Evolutionary conservation across 2,329 filamentous ascomycete genomes (phyloP), one percentile per base, ranked within the genome.

Genomic region (Aspergillus sp.): DNA sequence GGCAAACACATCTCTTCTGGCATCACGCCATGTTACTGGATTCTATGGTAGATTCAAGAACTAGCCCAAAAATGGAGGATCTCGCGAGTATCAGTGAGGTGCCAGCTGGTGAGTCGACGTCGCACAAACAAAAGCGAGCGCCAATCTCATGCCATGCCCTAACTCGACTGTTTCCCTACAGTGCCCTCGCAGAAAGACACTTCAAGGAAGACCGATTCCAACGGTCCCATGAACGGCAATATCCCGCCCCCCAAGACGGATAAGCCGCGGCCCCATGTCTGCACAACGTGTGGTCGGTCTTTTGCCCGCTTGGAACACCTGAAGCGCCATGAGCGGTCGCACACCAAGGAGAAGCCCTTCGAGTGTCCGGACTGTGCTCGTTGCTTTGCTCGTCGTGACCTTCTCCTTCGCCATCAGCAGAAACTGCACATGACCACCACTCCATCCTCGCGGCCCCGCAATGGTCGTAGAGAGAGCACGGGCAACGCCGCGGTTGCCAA

Each of bases 271-370:
- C 93, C 93, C 54, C 93, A 98, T 70, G 83, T 94, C 50, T 98
- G 93, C 73, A 82, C 77, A 36, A 97, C 90, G 42, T 98, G 93
- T 68, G 81, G 83, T 60, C 83, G 93, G 55, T 94, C 88, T 30
- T 98, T 98, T 67, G 93, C 93, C 48, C 83, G 93, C 51, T 74
- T 98, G 58, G 93, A 98, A 72, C 93, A 98, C 67, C 74, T 98
- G 56, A 98, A 98, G 73, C 85, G 93, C 51, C 93, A 98, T 69
- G 93, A 97, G 72, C 82, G 93, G 52, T 95, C 89, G n/a, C 90
- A 96, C 66, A 96, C 90, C 40, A 96, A 98, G 68, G 90, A 98
- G 72, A 98, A 98, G 75, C 93, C 93, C 1, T 98, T 98, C 60
- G 89, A 96, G 69, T 98, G 93, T 61, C 88, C 88, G 29, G 88